Percentiles rank a stretch among this genome's conserved stretches.
Evolutionary conservation across 495 filamentous ascomycete species (phyloP).

Genomic region (Aspergillus wentii): DNA sequence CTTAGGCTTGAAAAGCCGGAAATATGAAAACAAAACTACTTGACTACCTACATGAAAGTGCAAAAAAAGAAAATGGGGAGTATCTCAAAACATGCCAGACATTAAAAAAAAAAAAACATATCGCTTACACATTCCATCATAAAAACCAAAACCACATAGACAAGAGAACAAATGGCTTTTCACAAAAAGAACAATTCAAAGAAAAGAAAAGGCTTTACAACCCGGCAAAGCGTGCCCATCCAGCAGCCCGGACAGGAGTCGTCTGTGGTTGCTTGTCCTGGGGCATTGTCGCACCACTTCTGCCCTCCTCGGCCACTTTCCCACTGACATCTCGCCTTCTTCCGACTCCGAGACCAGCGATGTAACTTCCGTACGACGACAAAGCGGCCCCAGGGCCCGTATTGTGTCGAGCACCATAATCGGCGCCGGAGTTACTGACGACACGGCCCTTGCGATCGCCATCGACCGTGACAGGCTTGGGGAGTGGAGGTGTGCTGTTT

Average conservation of each 20-base stretch:
- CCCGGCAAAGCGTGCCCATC: constrained; percentile 45
- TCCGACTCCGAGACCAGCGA: constrained; percentile 43
- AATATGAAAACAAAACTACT: background rate
- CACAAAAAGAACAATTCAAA: background rate
- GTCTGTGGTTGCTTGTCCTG: constrained; percentile 7
- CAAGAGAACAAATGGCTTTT: background rate
- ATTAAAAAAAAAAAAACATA: constrained; percentile 6
- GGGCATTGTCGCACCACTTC: constrained; percentile 34
- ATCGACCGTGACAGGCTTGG: constrained; percentile 26
- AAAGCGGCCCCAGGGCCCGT: constrained; percentile 29
- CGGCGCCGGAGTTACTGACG: constrained; percentile 49
- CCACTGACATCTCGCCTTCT: constrained; percentile 71
- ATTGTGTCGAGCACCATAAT: constrained; percentile 34
- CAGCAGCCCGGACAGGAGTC: constrained; percentile 29
- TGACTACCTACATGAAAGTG: constrained; percentile 1
- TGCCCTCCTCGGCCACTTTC: constrained; percentile 80
- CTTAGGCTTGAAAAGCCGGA: too few relatives aligned
- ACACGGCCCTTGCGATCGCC: constrained; percentile 43
- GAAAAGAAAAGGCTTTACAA: constrained; percentile 19
- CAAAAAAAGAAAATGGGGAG: constrained; percentile 5
- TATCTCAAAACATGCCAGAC: constrained; percentile 5
- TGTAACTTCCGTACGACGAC: constrained; percentile 56
- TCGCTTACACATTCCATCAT: constrained; percentile 1
- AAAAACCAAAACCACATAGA: background rate
- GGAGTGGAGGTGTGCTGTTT: constrained; percentile 6